Percentiles rank a stretch among this genome's conserved stretches.
Conservation (phyloP, 192 early-diverging fungal species). For the Entomortierella lignicola region DNA sequence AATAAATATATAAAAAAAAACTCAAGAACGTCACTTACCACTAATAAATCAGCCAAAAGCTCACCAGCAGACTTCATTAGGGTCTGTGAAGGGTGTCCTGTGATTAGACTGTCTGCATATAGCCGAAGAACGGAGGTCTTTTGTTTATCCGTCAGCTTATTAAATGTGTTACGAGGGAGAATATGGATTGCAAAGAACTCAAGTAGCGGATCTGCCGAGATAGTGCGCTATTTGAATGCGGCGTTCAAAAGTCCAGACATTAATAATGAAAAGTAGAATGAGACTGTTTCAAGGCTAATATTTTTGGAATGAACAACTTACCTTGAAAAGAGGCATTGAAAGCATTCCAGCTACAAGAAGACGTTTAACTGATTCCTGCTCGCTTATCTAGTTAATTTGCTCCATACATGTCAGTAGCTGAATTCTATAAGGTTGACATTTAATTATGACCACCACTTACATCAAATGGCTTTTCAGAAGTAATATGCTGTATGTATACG, state of each 20-base stretch:
- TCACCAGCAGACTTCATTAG: not conserved
- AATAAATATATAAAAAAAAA: not conserved
- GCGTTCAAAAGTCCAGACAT: not conserved
- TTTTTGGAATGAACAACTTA: not conserved
- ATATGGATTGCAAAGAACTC: slow-evolving; percentile 34
- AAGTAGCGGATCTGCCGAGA: slow-evolving; percentile 35
- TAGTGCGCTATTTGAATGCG: slow-evolving; percentile 29
- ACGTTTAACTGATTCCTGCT: slow-evolving; percentile 36
- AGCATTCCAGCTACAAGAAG: slow-evolving; percentile 39
- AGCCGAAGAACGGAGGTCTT: slow-evolving; percentile 28
- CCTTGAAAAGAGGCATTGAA: slow-evolving; percentile 51
- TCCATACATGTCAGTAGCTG: not conserved
- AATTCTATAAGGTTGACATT: not conserved
- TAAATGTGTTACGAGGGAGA: slow-evolving; percentile 23
- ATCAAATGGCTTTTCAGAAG: slow-evolving; percentile 31
- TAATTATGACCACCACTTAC: slow-evolving; percentile 7
- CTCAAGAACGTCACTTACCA: slow-evolving; percentile 13
- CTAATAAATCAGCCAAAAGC: slow-evolving; percentile 23
- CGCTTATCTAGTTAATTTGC: slow-evolving; percentile 10
- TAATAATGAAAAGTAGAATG: not conserved
- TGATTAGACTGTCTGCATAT: slow-evolving; percentile 29
- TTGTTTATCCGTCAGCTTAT: slow-evolving; percentile 32
- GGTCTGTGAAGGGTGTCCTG: slow-evolving; percentile 25
- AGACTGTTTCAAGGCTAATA: not conserved
- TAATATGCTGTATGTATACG: slow-evolving; percentile 33